Conservation (phyloP, 2,329 filamentous ascomycete species). For the Taxawa tesnikishii region DNA sequence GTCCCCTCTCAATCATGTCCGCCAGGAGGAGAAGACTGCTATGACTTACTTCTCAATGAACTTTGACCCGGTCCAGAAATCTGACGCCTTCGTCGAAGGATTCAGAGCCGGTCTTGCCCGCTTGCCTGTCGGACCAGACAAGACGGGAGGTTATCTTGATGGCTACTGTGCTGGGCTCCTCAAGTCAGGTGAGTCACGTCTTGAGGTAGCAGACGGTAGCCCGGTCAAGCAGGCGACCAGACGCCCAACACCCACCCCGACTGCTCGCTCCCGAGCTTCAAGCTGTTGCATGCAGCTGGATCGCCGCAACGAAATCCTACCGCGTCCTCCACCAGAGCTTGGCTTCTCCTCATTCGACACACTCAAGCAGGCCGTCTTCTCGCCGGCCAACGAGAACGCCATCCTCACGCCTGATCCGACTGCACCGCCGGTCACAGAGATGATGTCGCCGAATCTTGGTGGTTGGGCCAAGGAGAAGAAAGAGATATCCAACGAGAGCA, state of each 20-base stretch:
- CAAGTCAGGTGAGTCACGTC: constrained; percentile 10
- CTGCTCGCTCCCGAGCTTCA: not conserved
- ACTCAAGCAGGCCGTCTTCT: constrained; percentile 19
- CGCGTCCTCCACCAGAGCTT: constrained; percentile 13
- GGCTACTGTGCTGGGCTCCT: constrained; percentile 22
- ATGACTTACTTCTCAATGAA: constrained; percentile 1
- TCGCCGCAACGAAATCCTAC: not conserved
- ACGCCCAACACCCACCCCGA: not conserved
- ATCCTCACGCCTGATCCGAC: constrained; percentile 16
- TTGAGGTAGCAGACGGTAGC: not conserved
- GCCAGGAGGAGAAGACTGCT: not conserved
- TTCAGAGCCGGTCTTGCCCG: constrained; percentile 19
- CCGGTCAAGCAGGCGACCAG: not conserved
- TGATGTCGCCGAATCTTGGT: constrained; percentile 14
- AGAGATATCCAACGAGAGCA: not conserved
- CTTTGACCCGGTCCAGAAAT: constrained; percentile 14
- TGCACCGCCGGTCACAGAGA: constrained; percentile 14
- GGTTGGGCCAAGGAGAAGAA: constrained; percentile 14
- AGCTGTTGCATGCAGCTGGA: not conserved
- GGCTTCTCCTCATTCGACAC: constrained; percentile 13
- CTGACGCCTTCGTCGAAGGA: constrained; percentile 19
- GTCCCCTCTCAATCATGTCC: not conserved
- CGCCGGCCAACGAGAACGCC: constrained; percentile 20
- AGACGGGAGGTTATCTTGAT: constrained; percentile 16
- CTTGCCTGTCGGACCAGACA: constrained; percentile 13